Percentiles rank a stretch among this genome's conserved stretches.
Evolutionary conservation across 1,284 basidiomycete species (phyloP).

Genomic region (Bondarzewia mesenterica): DNA sequence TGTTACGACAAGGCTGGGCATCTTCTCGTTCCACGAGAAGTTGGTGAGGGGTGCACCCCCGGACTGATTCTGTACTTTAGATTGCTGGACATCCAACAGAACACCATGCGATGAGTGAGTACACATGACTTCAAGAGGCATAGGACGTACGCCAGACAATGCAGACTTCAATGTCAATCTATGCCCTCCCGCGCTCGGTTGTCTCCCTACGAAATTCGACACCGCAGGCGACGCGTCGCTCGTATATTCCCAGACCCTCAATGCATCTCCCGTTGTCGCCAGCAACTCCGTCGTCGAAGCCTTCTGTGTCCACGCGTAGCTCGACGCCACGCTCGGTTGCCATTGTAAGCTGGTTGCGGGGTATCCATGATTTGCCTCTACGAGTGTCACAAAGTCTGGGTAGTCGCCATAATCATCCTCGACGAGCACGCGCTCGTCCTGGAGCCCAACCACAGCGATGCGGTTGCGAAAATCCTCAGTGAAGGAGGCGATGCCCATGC

Average conservation of each 20-base stretch:
- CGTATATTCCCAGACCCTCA: slow-evolving; percentile 83
- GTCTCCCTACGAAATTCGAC: slow-evolving; percentile 67
- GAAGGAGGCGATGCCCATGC: slow-evolving; percentile 74
- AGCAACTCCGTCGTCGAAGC: slow-evolving; percentile 64
- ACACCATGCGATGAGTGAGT: slow-evolving; percentile 4
- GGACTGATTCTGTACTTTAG: slow-evolving; percentile 73
- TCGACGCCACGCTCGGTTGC: slow-evolving; percentile 64
- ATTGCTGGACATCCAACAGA: slow-evolving; percentile 56
- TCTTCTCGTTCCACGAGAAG: slow-evolving; percentile 93
- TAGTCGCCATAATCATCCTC: slow-evolving; percentile 78
- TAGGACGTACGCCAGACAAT: slow-evolving; percentile 71
- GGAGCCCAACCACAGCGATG: slow-evolving; percentile 75
- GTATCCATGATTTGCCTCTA: slow-evolving; percentile 75
- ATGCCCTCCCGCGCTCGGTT: slow-evolving; percentile 46
- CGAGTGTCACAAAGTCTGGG: slow-evolving; percentile 74
- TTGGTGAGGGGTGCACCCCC: slow-evolving; percentile 87
- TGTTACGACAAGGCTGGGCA: slow-evolving; percentile 84
- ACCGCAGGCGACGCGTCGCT: slow-evolving; percentile 48
- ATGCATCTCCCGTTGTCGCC: slow-evolving; percentile 84
- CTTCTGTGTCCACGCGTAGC: slow-evolving; percentile 59
- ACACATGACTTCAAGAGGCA: slow-evolving; percentile 7
- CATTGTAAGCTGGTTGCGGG: slow-evolving; percentile 79
- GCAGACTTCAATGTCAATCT: slow-evolving; percentile 57
- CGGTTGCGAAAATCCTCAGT: slow-evolving; percentile 74
- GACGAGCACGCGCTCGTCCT: slow-evolving; percentile 74